These are phyloP conservation scores for Beauveria medogensis DNA, from an alignment of 2,329 filamentous ascomycete genomes.

Conservation along the genomic window DNA sequence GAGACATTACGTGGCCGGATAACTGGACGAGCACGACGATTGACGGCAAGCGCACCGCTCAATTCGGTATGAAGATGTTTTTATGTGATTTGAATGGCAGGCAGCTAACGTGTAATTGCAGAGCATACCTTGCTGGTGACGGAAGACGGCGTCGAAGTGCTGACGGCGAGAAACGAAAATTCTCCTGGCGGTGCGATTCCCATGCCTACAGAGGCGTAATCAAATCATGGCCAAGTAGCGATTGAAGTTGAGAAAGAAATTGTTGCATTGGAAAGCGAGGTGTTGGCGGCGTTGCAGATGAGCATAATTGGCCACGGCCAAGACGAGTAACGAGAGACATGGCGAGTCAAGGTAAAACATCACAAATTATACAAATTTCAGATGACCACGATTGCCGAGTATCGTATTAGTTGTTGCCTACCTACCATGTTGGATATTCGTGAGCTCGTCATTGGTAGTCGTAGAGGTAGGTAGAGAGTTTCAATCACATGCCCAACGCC, in stretches of 20 bases:
- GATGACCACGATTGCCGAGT: too few species aligned
- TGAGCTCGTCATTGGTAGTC: neutral
- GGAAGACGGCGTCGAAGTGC: conserved; percentile 70
- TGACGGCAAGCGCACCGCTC: conserved; percentile 82
- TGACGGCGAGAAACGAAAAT: conserved; percentile 64
- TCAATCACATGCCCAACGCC: conserved; percentile 2
- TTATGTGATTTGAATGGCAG: neutral
- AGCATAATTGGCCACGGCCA: neutral
- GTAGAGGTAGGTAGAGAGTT: neutral
- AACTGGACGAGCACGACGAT: conserved; percentile 95
- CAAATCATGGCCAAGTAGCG: conserved; percentile 10
- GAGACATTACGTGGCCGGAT: conserved; percentile 94
- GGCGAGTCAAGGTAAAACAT: neutral
- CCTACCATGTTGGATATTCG: neutral
- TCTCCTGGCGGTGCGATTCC: conserved; percentile 68
- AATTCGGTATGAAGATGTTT: conserved; percentile 61
- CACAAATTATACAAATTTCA: neutral
- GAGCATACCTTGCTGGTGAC: conserved; percentile 82
- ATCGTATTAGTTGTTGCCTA: neutral
- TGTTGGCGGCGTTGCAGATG: conserved; percentile 4
- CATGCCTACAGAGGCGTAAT: conserved; percentile 35
- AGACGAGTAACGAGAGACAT: neutral
- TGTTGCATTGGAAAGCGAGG: conserved; percentile 9
- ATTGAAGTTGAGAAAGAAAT: neutral
- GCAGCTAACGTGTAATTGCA: conserved; percentile 22